Percentiles rank a stretch among this genome's conserved stretches.
Evolutionary conservation across 164 flowering plant species (phyloP).

Genomic region (Houttuynia cordata): DNA sequence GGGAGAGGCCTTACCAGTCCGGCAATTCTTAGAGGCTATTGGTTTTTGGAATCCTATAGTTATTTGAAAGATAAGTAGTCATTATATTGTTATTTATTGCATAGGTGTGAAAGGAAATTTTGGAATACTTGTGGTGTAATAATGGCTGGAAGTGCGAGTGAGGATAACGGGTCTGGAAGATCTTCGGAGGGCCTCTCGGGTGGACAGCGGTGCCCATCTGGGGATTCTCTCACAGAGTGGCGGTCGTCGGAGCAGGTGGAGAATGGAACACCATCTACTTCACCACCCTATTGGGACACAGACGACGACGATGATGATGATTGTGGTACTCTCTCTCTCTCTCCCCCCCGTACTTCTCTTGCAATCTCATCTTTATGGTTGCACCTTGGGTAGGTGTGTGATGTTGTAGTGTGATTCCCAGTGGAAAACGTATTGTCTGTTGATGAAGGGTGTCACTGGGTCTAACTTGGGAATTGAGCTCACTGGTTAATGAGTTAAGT

Average conservation of each 20-base stretch:
- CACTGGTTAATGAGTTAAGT: no score
- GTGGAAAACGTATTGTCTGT: no score
- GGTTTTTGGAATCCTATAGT: no score
- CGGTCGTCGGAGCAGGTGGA: constrained; percentile 43
- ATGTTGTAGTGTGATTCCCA: no score
- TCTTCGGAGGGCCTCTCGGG: constrained; percentile 25
- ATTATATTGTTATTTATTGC: not conserved
- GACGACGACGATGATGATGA: constrained; percentile 31
- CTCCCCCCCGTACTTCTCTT: not conserved
- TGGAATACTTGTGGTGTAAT: constrained; percentile 13
- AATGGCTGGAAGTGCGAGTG: constrained; percentile 32
- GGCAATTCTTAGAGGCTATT: no score
- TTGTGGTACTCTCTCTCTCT: constrained; percentile 16
- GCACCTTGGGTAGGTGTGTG: no score
- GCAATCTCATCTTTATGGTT: no score
- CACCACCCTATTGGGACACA: constrained; percentile 44
- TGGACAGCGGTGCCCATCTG: constrained; percentile 32
- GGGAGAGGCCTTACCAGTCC: no score
- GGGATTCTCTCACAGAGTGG: constrained; percentile 38
- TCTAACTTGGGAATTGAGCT: no score
- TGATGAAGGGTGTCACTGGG: no score
- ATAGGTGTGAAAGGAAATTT: not conserved
- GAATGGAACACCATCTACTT: constrained; percentile 40
- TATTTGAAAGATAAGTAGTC: no score
- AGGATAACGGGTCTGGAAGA: constrained; percentile 22